phyloP scores from a whole-genome alignment of 2,329 filamentous ascomycete genomes.

The Leptographium radiaticola region DNA sequence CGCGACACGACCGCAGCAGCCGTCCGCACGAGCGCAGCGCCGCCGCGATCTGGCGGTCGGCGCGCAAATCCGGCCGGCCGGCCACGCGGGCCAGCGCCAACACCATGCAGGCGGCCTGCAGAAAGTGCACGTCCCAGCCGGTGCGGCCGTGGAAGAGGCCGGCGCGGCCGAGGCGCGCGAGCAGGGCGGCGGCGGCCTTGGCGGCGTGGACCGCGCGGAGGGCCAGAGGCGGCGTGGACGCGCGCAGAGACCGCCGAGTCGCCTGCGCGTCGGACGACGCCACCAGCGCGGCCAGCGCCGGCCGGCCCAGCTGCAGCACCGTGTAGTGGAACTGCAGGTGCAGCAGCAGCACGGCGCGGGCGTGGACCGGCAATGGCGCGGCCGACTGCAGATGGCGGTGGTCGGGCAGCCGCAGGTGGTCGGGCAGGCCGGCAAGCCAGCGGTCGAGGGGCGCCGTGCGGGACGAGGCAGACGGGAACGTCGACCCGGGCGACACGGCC shows the following conservation, averaged over 20 bases:
- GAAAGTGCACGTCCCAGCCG: slow-evolving; percentile 12
- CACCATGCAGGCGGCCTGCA: slow-evolving; percentile 10
- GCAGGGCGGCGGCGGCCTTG: slow-evolving; percentile 7
- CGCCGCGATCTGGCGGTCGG: slow-evolving; percentile 4
- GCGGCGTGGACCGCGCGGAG: slow-evolving; percentile 5
- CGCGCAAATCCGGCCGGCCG: slow-evolving; percentile 2
- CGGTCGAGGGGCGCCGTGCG: slow-evolving; percentile 1
- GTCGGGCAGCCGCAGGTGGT: slow-evolving; percentile 8
- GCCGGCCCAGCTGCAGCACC: slow-evolving; percentile 15
- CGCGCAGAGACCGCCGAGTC: not conserved
- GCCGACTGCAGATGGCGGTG: not conserved
- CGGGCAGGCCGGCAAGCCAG: slow-evolving; percentile 6
- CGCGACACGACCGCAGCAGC: slow-evolving; percentile 8
- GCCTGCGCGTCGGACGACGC: not conserved
- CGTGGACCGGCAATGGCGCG: slow-evolving; percentile 10
- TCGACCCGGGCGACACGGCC: too few relatives aligned
- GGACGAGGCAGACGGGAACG: too few relatives aligned
- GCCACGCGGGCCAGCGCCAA: slow-evolving; percentile 10
- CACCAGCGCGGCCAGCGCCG: slow-evolving; percentile 15
- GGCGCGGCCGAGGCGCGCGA: slow-evolving; percentile 6
- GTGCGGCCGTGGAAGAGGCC: slow-evolving; percentile 12
- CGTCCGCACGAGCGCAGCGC: slow-evolving; percentile 5
- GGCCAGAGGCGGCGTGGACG: not conserved
- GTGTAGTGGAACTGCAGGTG: slow-evolving; percentile 17
- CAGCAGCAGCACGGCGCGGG: slow-evolving; percentile 14